Base-by-base conservation (phyloP, 768 basidiomycete species). In the Tricholoma terreum region DNA sequence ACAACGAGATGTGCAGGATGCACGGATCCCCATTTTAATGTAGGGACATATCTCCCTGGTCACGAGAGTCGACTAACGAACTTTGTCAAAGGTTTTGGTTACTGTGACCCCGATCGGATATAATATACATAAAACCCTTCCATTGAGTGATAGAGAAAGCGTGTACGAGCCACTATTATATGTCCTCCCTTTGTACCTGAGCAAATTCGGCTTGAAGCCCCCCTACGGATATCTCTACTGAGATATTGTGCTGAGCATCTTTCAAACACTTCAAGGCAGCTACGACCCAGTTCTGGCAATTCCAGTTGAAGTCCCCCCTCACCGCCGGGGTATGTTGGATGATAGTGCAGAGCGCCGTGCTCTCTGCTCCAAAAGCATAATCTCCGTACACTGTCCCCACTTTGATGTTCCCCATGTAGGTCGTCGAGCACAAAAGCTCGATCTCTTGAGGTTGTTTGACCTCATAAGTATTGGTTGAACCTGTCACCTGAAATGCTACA, bases 11-110 rank as follows among this genome's bases (percentile, higher is more conserved):
- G 54, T 55, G 54, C 31, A 30, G 43, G 43, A 12, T 55, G 54
- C 36, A 55, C 15, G 54, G 54, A 33, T 40, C 42, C 21, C 54
- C 54, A 21, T 55, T 55, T 55, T 55, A 45, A 55, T 19, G 42
- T 55, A 43, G 38, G 3, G 21, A 45, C 12, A 14, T 10, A 35
- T 35, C 34, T 35, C 8, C 34, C 22, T 14, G 43, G 22, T 22
- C 43, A 24, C 6, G 11, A 45, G 22, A 45, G 22, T 45, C 43
- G 14, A 45, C 43, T 45, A 45, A 45, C 34, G 8, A 9, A 35
- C 34, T 35, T 10, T 35, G 3, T 35, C 3, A 7, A 35, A 14
- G 4, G 11, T 45, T 45, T 21, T 15, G 22, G 21, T 45, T 2
- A 45, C 40, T 6, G 6, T 27, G n/a, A n/a, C n/a, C 38, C 6